Conservation (phyloP, 2,329 filamentous ascomycete genomes). For the Botrytis cinerea region DNA sequence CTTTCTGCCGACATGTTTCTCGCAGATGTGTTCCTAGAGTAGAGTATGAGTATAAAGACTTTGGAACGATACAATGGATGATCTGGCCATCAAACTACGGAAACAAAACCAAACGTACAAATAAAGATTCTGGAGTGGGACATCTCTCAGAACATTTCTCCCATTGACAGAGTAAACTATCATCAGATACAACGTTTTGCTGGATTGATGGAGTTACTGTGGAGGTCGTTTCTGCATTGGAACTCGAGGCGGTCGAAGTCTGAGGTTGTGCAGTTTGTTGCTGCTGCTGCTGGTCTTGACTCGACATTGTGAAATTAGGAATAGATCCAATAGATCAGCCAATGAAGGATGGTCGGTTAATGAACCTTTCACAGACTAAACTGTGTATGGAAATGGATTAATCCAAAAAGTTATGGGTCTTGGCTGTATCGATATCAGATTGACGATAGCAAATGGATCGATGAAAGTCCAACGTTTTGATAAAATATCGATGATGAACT, state of each 20-base stretch:
- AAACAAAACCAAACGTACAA: slow-evolving; percentile 40
- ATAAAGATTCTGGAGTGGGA: slow-evolving; percentile 44
- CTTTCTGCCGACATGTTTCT: slow-evolving; percentile 97
- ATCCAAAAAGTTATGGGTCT: background rate
- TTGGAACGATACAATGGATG: background rate
- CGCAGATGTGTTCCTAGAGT: slow-evolving; percentile 89
- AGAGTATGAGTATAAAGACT: slow-evolving; percentile 19
- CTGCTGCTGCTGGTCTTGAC: slow-evolving; percentile 27
- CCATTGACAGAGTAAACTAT: slow-evolving; percentile 46
- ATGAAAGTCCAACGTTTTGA: background rate
- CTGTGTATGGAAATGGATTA: background rate
- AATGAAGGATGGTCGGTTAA: slow-evolving; percentile 22
- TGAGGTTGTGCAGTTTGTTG: slow-evolving; percentile 22
- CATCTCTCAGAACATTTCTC: slow-evolving; percentile 46
- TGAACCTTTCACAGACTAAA: slow-evolving; percentile 13
- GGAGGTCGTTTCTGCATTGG: slow-evolving; percentile 28
- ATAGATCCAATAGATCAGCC: background rate
- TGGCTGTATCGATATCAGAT: background rate
- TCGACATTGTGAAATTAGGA: slow-evolving; percentile 6
- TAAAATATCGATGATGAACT: background rate
- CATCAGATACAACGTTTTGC: slow-evolving; percentile 36
- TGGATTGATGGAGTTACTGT: slow-evolving; percentile 27
- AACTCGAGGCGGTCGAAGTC: slow-evolving; percentile 4
- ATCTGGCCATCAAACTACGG: background rate
- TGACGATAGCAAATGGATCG: background rate